These are phyloP conservation scores for Naganishia sp. DNA, from an alignment of 1,284 basidiomycete species.

Conservation along the genomic window DNA sequence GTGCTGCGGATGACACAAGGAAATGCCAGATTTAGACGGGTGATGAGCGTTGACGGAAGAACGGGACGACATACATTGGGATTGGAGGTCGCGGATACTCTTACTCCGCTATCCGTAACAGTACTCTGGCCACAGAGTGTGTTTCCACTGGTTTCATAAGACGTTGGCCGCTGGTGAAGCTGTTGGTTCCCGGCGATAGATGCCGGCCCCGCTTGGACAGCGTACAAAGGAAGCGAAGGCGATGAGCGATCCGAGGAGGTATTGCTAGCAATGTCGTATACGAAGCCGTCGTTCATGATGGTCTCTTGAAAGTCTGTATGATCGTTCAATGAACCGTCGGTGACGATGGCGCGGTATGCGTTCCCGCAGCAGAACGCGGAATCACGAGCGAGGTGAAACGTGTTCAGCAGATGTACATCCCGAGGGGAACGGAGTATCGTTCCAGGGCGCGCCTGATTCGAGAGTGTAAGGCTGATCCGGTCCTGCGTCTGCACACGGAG, in stretches of 20 bases:
- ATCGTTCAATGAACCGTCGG: too few relatives aligned
- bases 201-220: slow-evolving; percentile 1
- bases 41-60: too few relatives aligned
- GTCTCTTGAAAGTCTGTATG: too few relatives aligned
- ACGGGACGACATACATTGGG: not conserved
- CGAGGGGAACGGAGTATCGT: too few relatives aligned
- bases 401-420: too few relatives aligned
- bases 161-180: not conserved
- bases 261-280: slow-evolving; percentile 6
- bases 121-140: not conserved
- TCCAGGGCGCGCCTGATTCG: too few relatives aligned
- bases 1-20: slow-evolving; percentile 18
- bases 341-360: too few relatives aligned
- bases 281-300: slow-evolving; percentile 11
- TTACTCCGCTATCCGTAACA: not conserved
- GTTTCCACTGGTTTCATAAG: not conserved
- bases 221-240: slow-evolving; percentile 32
- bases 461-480: too few relatives aligned
- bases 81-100: not conserved
- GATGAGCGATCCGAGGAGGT: slow-evolving; percentile 15
- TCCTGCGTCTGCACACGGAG: too few relatives aligned
- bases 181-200: not conserved
- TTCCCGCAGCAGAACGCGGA: too few relatives aligned
- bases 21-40: not conserved
- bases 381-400: too few relatives aligned